Conservation (phyloP, 2,329 filamentous ascomycete genomes). For the Pseudogymnoascus sp. region DNA sequence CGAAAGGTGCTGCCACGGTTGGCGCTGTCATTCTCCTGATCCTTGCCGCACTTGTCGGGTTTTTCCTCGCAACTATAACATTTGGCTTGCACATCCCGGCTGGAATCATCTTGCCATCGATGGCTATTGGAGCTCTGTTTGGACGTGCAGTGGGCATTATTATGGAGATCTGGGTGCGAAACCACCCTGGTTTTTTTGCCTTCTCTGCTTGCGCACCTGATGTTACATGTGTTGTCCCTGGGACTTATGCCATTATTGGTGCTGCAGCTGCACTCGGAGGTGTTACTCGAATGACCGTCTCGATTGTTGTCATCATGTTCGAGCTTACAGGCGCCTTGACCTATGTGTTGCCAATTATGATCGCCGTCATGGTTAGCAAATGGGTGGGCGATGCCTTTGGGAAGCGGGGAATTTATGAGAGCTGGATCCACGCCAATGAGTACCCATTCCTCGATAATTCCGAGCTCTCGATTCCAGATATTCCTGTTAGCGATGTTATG, state of each 20-base stretch:
- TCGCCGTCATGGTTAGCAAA: slow-evolving; percentile 95
- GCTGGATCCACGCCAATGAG: slow-evolving; percentile 92
- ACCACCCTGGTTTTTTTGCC: slow-evolving; percentile 66
- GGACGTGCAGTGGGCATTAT: slow-evolving; percentile 84
- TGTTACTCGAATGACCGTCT: slow-evolving; percentile 92
- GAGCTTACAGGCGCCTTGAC: slow-evolving; percentile 93
- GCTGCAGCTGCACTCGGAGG: slow-evolving; percentile 91
- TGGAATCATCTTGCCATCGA: slow-evolving; percentile 90
- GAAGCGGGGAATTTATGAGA: slow-evolving; percentile 89
- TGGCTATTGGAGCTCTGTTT: slow-evolving; percentile 87
- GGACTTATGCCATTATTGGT: slow-evolving; percentile 93
- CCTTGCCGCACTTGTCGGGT: slow-evolving; percentile 73
- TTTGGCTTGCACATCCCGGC: slow-evolving; percentile 93
- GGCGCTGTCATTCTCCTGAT: slow-evolving; percentile 76
- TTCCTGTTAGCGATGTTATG: slow-evolving; percentile 84
- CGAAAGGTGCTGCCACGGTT: slow-evolving; percentile 72
- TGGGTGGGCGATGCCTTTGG: slow-evolving; percentile 97
- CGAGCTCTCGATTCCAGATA: slow-evolving; percentile 68
- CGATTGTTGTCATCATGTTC: slow-evolving; percentile 99
- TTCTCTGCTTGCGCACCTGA: slow-evolving; percentile 81
- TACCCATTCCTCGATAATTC: slow-evolving; percentile 94
- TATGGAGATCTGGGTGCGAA: slow-evolving; percentile 79
- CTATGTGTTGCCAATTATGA: slow-evolving; percentile 97
- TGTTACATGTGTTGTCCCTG: slow-evolving; percentile 80
- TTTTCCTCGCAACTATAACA: slow-evolving; percentile 76